phyloP scores from a whole-genome alignment of 352 stramenopile genomes.

The Globisporangium camurandrum region DNA sequence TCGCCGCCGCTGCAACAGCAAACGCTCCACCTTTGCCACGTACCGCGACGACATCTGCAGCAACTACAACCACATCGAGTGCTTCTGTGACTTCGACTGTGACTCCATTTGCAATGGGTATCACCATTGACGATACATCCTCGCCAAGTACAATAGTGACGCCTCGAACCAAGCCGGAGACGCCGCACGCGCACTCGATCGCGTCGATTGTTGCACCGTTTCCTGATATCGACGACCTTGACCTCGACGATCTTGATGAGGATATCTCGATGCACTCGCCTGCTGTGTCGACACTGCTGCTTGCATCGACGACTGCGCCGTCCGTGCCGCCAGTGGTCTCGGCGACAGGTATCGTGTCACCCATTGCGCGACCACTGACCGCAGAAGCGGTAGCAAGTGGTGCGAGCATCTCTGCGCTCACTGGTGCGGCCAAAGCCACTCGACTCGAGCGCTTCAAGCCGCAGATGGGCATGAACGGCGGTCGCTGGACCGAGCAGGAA shows the following conservation, averaged over 20 bases:
- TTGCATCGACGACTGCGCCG: constrained; percentile 15
- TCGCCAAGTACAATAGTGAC: too few species aligned
- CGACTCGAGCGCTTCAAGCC: constrained; percentile 42
- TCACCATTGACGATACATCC: too few species aligned
- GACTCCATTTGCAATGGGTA: too few species aligned
- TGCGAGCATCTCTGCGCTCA: too few species aligned
- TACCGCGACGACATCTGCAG: too few species aligned
- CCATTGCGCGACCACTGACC: constrained; percentile 15
- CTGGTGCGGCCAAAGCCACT: constrained; percentile 1
- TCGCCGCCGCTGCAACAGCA: too few species aligned
- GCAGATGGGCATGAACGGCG: constrained; percentile 75
- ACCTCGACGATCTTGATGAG: constrained; percentile 16
- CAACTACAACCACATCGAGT: too few species aligned
- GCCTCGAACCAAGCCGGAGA: too few species aligned
- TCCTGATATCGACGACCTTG: constrained; percentile 10
- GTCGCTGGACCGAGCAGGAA: constrained; percentile 93
- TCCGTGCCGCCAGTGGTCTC: constrained; percentile 12
- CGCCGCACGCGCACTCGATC: background rate
- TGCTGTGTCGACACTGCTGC: constrained; percentile 18
- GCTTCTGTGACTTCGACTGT: too few species aligned
- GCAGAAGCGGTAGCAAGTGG: background rate
- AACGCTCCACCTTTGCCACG: too few species aligned
- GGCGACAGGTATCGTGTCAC: constrained; percentile 15
- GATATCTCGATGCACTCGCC: constrained; percentile 16
- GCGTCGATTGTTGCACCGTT: constrained; percentile 10